A percentile compares a stretch with the other conserved stretches of the same genome.
phyloP scores from a whole-genome alignment of 192 early-diverging fungal genomes.

The Coemansia furcata region DNA sequence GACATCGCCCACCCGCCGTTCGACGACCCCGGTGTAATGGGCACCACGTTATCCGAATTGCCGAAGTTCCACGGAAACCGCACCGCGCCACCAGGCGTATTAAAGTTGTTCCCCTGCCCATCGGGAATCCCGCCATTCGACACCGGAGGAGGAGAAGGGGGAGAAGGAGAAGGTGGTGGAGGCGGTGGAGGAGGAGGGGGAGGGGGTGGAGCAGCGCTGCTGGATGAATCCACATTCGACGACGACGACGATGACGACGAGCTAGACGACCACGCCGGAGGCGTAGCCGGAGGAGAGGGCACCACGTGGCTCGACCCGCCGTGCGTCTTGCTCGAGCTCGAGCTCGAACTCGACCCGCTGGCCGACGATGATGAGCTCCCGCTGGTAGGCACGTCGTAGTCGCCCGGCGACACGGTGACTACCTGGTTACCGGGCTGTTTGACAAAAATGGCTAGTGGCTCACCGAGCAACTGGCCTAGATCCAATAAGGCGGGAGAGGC shows the following conservation, averaged over 20 bases:
- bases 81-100: constrained; percentile 23
- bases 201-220: not conserved
- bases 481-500: constrained; percentile 6
- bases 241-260: not conserved
- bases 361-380: not conserved
- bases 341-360: not conserved
- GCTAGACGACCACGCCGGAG: not conserved
- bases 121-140: constrained; percentile 28
- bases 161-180: not conserved
- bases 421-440: not conserved
- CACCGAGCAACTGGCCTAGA: constrained; percentile 1
- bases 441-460: constrained; percentile 8
- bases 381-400: not conserved
- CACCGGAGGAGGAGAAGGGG: not conserved
- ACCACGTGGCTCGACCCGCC: not conserved
- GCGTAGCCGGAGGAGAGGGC: not conserved
- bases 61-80: constrained; percentile 49
- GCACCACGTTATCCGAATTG: constrained; percentile 43
- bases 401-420: not conserved
- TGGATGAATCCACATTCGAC: not conserved
- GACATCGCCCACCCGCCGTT: constrained; percentile 56
- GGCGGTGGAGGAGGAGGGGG: not conserved
- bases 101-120: constrained; percentile 46
- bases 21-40: constrained; percentile 17
- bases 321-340: not conserved